These are phyloP conservation scores for Globisporangium solare DNA, from an alignment of 352 stramenopile species.

Conservation along the genomic window DNA sequence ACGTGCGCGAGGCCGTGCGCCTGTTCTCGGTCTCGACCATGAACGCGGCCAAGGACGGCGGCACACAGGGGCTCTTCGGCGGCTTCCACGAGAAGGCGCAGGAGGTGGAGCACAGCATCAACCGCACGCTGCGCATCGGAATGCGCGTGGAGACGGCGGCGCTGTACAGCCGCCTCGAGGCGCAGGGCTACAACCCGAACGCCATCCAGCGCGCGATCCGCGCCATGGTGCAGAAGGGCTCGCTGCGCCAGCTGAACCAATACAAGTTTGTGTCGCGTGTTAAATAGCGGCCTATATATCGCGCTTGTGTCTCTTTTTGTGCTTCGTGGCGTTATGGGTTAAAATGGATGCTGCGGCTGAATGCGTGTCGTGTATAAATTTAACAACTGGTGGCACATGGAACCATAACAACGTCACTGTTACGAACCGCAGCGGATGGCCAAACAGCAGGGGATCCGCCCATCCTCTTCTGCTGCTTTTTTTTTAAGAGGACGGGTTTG, in stretches of 20 bases:
- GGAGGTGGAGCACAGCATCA: conserved; percentile 81
- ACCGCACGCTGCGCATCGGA: conserved; percentile 76
- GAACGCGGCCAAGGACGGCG: conserved; percentile 92
- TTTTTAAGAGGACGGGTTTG: too few relatives aligned
- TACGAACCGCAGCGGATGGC: not conserved
- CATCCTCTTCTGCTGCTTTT: not conserved
- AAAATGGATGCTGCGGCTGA: not conserved
- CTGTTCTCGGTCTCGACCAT: conserved; percentile 99
- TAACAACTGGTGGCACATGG: too few relatives aligned
- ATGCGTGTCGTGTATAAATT: too few relatives aligned
- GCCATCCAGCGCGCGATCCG: conserved; percentile 83
- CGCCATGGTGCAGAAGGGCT: conserved; percentile 83
- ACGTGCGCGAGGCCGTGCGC: conserved; percentile 96
- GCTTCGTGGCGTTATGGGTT: not conserved
- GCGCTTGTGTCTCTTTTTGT: not conserved
- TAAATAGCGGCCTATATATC: conserved; percentile 30
- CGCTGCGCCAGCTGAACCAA: conserved; percentile 75
- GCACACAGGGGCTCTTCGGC: conserved; percentile 75
- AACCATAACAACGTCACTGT: too few relatives aligned
- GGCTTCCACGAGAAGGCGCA: conserved; percentile 79
- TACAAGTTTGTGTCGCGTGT: conserved; percentile 84
- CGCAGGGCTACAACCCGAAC: conserved; percentile 80
- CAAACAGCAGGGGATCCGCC: not conserved
- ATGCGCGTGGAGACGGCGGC: conserved; percentile 74
- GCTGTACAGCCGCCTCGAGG: conserved; percentile 76